These are phyloP conservation scores for Ganoderma sinense DNA, from an alignment of 1,284 basidiomycete species.

Conservation along the genomic window DNA sequence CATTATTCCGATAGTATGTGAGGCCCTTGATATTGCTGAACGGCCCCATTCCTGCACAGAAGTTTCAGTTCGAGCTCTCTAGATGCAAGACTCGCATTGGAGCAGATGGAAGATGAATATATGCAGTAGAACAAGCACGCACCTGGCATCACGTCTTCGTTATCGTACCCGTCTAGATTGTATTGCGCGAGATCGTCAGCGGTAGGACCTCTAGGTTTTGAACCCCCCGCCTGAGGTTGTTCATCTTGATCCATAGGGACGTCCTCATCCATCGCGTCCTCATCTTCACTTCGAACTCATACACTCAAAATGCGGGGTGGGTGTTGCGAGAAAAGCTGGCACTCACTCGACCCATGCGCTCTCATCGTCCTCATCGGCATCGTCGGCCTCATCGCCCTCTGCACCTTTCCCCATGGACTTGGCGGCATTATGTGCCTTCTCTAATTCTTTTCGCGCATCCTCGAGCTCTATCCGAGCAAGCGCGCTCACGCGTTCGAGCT, in stretches of 20 bases:
- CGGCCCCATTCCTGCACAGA: slow-evolving; percentile 75
- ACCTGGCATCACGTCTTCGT: slow-evolving; percentile 78
- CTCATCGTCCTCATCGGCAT: slow-evolving; percentile 58
- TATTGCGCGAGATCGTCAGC: slow-evolving; percentile 90
- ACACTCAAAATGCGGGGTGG: slow-evolving; percentile 31
- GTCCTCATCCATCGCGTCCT: slow-evolving; percentile 75
- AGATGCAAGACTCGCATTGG: no score
- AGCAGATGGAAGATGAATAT: neutral
- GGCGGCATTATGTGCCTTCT: slow-evolving; percentile 83
- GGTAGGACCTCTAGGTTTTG: slow-evolving; percentile 56
- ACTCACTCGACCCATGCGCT: slow-evolving; percentile 86
- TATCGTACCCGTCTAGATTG: slow-evolving; percentile 93
- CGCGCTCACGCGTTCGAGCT: slow-evolving; percentile 90
- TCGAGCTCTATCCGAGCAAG: slow-evolving; percentile 90
- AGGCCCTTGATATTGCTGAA: slow-evolving; percentile 98
- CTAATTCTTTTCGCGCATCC: slow-evolving; percentile 87
- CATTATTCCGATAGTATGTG: slow-evolving; percentile 90
- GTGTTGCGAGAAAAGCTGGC: slow-evolving; percentile 23
- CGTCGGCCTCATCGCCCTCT: slow-evolving; percentile 63
- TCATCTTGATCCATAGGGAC: slow-evolving; percentile 44
- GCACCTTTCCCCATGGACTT: slow-evolving; percentile 75
- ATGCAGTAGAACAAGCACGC: slow-evolving; percentile 35
- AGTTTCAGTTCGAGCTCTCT: neutral
- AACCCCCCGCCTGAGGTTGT: slow-evolving; percentile 35
- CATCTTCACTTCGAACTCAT: slow-evolving; percentile 50